Evolutionary conservation across 2,329 filamentous ascomycete species (phyloP).

Genomic region (Colletotrichum spaethianum): DNA sequence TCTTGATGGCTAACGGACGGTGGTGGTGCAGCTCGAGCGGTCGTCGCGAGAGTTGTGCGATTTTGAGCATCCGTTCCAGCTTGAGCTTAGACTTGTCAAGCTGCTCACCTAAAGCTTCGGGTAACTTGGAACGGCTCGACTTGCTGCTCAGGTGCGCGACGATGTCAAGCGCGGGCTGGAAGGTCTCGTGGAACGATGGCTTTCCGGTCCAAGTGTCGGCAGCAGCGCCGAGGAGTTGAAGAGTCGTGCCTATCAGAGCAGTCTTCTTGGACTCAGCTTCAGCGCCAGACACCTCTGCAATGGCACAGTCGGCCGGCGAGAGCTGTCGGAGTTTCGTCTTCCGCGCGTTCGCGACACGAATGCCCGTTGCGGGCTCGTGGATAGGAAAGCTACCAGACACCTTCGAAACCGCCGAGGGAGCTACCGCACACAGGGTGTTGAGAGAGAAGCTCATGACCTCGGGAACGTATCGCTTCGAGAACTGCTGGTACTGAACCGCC

Average conservation of each 20-base stretch:
- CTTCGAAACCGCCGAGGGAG: constrained; percentile 66
- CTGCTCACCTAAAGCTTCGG: constrained; percentile 57
- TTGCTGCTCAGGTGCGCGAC: constrained; percentile 74
- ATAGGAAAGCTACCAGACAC: constrained; percentile 72
- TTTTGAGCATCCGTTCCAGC: constrained; percentile 68
- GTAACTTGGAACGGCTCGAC: constrained; percentile 65
- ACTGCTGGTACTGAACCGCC: constrained; percentile 83
- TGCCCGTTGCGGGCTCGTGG: constrained; percentile 67
- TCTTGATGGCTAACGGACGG: constrained; percentile 88
- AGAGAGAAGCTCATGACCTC: constrained; percentile 87
- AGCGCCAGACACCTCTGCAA: constrained; percentile 45
- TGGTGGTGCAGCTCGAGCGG: constrained; percentile 93
- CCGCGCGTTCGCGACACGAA: constrained; percentile 64
- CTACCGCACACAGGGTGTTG: constrained; percentile 79
- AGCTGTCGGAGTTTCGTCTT: constrained; percentile 65
- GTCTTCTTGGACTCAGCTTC: constrained; percentile 59
- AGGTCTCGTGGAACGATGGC: constrained; percentile 83
- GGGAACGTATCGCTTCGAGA: constrained; percentile 90
- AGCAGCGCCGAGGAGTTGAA: constrained; percentile 76
- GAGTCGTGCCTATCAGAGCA: constrained; percentile 73
- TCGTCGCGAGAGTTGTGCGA: constrained; percentile 77
- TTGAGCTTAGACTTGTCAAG: constrained; percentile 60
- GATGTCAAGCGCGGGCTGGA: constrained; percentile 73
- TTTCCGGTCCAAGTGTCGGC: constrained; percentile 82
- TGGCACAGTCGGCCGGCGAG: constrained; percentile 70